Evolutionary conservation across 345 rosid species (phyloP).

Genomic region (Eucalyptus marginata): DNA sequence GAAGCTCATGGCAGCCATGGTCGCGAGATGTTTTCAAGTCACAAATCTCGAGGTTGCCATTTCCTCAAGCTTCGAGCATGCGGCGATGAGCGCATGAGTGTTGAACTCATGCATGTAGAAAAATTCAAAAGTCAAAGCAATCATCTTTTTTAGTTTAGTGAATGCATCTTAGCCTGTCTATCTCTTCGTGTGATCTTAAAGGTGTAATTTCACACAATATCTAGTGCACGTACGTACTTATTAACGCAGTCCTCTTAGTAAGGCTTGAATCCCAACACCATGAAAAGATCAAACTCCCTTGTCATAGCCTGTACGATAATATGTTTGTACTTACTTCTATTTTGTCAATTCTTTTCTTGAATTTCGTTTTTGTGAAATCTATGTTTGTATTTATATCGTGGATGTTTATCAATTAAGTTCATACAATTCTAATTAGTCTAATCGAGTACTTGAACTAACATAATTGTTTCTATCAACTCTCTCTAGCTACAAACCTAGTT

Average conservation of each 20-base stretch:
- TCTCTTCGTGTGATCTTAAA: fast-evolving
- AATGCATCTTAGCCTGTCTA: not conserved
- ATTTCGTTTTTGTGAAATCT: not conserved
- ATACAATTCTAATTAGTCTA: not conserved
- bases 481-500: not conserved
- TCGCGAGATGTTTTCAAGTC: not conserved
- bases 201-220: not conserved
- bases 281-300: not conserved
- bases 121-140: no score
- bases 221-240: no score
- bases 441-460: not conserved
- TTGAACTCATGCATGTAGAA: no score
- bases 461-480: not conserved
- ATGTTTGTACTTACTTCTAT: not conserved
- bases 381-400: not conserved
- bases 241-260: not conserved
- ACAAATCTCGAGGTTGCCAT: no score
- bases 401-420: not conserved
- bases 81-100: no score
- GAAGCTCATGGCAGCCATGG: not conserved
- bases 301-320: not conserved
- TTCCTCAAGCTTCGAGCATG: no score
- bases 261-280: not conserved
- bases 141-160: no score
- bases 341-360: not conserved